Evolutionary conservation across 257 asterid species (phyloP).

Genomic region (Nicotiana benthamiana): DNA sequence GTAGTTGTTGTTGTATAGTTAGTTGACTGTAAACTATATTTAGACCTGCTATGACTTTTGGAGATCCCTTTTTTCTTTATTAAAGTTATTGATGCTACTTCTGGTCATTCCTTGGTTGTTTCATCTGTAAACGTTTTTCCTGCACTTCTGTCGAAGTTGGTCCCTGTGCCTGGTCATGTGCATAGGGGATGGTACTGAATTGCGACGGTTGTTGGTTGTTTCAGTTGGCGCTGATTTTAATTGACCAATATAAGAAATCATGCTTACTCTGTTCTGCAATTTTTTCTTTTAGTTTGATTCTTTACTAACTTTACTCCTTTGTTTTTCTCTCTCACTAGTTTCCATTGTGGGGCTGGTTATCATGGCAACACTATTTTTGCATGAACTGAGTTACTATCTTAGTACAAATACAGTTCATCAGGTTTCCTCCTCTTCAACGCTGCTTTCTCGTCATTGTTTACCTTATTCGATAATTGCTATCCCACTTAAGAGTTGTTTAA

Average conservation of each 20-base stretch:
- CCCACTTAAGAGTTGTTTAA: background rate
- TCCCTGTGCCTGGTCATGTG: background rate
- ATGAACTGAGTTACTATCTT: constrained; percentile 82
- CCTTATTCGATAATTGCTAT: background rate
- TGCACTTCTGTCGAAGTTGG: background rate
- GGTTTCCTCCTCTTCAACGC: constrained; percentile 37
- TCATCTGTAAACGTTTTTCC: background rate
- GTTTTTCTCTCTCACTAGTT: constrained; percentile 29
- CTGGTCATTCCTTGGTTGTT: background rate
- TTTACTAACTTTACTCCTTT: constrained; percentile 23
- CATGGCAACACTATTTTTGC: constrained; percentile 88
- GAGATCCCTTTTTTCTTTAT: background rate
- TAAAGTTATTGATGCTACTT: background rate
- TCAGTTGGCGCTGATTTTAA: background rate
- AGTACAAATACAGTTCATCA: constrained; percentile 75
- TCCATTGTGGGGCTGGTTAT: constrained; percentile 78
- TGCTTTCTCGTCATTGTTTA: background rate
- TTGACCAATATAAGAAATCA: background rate
- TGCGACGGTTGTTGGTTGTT: background rate
- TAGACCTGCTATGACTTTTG: background rate
- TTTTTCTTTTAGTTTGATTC: background rate
- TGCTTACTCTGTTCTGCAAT: background rate
- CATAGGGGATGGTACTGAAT: background rate
- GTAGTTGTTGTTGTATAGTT: background rate
- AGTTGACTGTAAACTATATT: background rate